phyloP scores from a whole-genome alignment of 106 monocot genomes.

The Allium cepa region DNA sequence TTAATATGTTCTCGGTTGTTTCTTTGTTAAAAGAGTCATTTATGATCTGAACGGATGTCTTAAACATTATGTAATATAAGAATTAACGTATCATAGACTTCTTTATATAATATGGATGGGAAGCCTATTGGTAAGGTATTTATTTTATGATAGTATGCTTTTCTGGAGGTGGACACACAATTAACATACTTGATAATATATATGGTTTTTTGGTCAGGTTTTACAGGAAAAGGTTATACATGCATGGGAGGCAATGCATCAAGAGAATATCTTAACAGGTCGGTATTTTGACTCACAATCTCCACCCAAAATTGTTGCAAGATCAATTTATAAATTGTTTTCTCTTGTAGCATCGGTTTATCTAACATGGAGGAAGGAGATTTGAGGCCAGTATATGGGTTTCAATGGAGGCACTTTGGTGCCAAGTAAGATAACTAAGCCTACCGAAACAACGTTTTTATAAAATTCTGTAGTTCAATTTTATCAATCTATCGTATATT shows the following conservation, averaged over 20 bases:
- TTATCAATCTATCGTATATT: background rate
- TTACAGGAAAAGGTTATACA: slow-evolving; percentile 78
- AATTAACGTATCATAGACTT: too few species aligned
- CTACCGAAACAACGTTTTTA: background rate
- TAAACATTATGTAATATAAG: too few species aligned
- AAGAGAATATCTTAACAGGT: slow-evolving; percentile 94
- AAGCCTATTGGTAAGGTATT: too few species aligned
- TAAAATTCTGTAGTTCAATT: background rate
- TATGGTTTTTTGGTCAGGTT: slow-evolving; percentile 58
- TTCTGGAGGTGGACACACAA: too few species aligned
- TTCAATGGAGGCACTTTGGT: slow-evolving; percentile 99
- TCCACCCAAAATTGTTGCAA: background rate
- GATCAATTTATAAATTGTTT: background rate
- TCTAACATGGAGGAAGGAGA: slow-evolving; percentile 80
- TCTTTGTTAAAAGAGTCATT: too few species aligned
- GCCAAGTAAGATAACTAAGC: slow-evolving; percentile 56
- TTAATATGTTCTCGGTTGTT: too few species aligned
- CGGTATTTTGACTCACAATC: background rate
- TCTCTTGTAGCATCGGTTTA: slow-evolving; percentile 56
- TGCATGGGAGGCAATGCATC: slow-evolving; percentile 99
- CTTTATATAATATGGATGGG: too few species aligned
- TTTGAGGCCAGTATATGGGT: slow-evolving; percentile 93
- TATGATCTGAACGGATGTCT: too few species aligned
- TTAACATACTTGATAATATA: background rate
- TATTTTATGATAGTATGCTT: too few species aligned